Base-by-base conservation (phyloP, 768 basidiomycete genomes). In the Lanmaoa pseudosensibilis region DNA sequence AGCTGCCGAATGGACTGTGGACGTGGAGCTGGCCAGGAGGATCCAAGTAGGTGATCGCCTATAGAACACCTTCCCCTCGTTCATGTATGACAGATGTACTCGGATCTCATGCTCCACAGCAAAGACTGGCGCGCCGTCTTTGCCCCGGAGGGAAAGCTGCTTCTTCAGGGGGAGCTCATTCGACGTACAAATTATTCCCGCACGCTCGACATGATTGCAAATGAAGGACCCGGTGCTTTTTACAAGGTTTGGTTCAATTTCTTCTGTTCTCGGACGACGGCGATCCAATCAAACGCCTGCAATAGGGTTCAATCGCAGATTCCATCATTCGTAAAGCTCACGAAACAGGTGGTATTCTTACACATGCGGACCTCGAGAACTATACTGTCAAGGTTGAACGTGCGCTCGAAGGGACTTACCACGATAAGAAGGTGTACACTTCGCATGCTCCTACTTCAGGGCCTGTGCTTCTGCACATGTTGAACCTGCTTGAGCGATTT, bases 401-500 rank as follows among this genome's bases (percentile, higher is more conserved):
- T 45, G 93, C 97, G 7, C 76, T 98, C 39, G 70, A 86, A 64
- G 90, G 92, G 9, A 85, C 81, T 0, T 99, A 91, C 71, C 81
- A 80, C 18, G 85, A 85, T 41, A 83, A 84, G 63, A 92, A 82
- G 59, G 78, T 98, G 38, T 97, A 92, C 72, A 94, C 93, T 0
- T 80, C 88, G 0, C 83, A 86, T 64, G 87, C 92, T 13, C 97
- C 97, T 6, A 86, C 89, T 10, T 88, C 88, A 12, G 95, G 96
- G 6, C 87, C 91, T 78, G 91, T 90, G n/a, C 75, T 98, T 40
- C 74, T 97, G 39, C 89, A 93, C 67, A 89, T 98, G 80, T 75
- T 98, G n/a, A 97, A 98, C 67, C 69, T 94, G 19, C 74, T 96
- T 45, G 94, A 97, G 67, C 78, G 80, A n/a, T 98, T 82, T 65